Conservation (phyloP, 306 rosid genomes). For the Quercus bicolor region DNA sequence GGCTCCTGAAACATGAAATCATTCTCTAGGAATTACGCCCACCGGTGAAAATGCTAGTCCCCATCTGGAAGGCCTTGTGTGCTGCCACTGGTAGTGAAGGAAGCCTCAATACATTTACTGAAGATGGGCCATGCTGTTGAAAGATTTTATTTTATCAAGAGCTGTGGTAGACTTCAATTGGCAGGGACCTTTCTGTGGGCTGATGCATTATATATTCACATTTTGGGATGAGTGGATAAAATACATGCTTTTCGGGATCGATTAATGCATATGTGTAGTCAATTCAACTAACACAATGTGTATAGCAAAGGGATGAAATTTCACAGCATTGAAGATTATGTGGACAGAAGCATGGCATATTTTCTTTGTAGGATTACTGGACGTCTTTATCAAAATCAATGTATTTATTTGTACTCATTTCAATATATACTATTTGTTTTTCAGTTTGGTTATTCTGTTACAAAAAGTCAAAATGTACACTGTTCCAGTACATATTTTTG, state of each 20-base stretch:
- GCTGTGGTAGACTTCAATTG: neutral
- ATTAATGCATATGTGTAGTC: neutral
- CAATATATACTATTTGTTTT: too few species aligned
- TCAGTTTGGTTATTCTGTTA: too few species aligned
- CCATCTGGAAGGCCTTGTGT: conserved; percentile 89
- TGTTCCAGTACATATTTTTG: too few species aligned
- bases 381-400: too few species aligned
- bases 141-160: neutral
- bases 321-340: neutral
- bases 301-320: too few species aligned
- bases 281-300: neutral
- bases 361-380: neutral
- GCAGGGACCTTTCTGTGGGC: neutral
- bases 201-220: neutral
- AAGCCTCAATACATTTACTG: conserved; percentile 16
- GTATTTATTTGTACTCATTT: too few species aligned
- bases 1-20: conserved; percentile 18
- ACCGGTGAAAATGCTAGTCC: conserved; percentile 75
- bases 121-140: conserved; percentile 23
- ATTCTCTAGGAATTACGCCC: conserved; percentile 58
- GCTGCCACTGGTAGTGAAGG: conserved; percentile 48
- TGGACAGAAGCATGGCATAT: neutral
- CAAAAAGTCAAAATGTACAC: too few species aligned
- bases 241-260: neutral
- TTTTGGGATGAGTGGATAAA: neutral